These are phyloP conservation scores for Pugionium cornutum DNA, from an alignment of 345 rosid genomes.

Conservation along the genomic window DNA sequence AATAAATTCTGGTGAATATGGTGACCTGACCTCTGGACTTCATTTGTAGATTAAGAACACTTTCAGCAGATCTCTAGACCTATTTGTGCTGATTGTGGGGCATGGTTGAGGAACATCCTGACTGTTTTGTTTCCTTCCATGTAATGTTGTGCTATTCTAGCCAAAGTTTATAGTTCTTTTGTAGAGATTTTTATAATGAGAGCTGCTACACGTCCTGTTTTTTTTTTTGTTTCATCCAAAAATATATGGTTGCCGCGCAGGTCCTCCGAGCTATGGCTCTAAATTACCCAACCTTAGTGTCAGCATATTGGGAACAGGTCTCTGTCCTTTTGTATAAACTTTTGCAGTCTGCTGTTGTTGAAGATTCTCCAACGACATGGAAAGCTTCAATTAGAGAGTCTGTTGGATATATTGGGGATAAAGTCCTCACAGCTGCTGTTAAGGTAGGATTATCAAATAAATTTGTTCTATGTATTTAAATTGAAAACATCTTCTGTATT, in stretches of 20 bases:
- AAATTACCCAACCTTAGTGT: constrained; percentile 67
- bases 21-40: constrained; percentile 7
- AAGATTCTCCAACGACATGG: constrained; percentile 52
- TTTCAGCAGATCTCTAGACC: constrained; percentile 3
- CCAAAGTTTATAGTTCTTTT: neutral
- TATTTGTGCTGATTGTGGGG: constrained; percentile 23
- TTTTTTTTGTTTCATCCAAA: constrained; percentile 2
- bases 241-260: constrained; percentile 46
- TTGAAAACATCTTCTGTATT: constrained; percentile 2
- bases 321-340: constrained; percentile 54
- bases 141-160: constrained; percentile 1
- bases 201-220: constrained; percentile 23
- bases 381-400: constrained; percentile 54
- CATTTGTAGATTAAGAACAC: neutral
- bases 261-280: constrained; percentile 81
- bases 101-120: constrained; percentile 20
- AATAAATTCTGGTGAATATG: constrained; percentile 15
- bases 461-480: constrained; percentile 7
- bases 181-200: constrained; percentile 17
- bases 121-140: constrained; percentile 15
- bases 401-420: constrained; percentile 63
- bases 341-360: constrained; percentile 48
- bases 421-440: constrained; percentile 66
- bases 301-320: constrained; percentile 64
- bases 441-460: constrained; percentile 52